Conservation (phyloP, 2,329 filamentous ascomycete genomes). For the Tolypocladium cylindrosporum region DNA sequence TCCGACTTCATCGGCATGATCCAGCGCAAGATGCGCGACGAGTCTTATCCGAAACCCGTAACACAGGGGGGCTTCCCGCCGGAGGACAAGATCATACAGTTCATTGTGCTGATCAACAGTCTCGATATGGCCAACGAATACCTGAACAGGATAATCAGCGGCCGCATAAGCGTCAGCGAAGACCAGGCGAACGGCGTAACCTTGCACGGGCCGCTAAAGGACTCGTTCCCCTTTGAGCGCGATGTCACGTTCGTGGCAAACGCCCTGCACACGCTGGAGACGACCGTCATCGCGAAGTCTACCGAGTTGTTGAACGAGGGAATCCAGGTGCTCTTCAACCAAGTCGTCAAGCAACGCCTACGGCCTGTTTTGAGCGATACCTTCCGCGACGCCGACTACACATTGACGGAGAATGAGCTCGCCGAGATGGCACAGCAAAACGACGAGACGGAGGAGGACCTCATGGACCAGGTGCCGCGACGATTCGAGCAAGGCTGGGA, state of each 20-base stretch:
- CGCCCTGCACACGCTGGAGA: slow-evolving; percentile 58
- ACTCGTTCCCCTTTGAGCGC: slow-evolving; percentile 71
- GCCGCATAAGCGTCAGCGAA: slow-evolving; percentile 43
- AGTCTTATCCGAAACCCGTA: slow-evolving; percentile 75
- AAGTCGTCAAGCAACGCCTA: slow-evolving; percentile 76
- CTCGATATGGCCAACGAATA: slow-evolving; percentile 90
- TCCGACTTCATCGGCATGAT: slow-evolving; percentile 95
- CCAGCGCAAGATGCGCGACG: slow-evolving; percentile 94
- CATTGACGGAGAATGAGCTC: slow-evolving; percentile 52
- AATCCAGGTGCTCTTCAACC: slow-evolving; percentile 74
- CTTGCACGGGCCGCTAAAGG: slow-evolving; percentile 37
- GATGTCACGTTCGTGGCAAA: slow-evolving; percentile 62
- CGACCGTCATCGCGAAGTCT: slow-evolving; percentile 66
- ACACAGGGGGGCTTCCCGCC: slow-evolving; percentile 75
- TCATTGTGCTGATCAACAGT: slow-evolving; percentile 91
- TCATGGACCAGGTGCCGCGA: slow-evolving; percentile 59
- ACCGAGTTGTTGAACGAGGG: slow-evolving; percentile 76
- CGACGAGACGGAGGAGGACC: slow-evolving; percentile 41
- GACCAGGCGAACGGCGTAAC: slow-evolving; percentile 23
- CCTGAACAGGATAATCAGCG: slow-evolving; percentile 71
- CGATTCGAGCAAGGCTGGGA: slow-evolving; percentile 84
- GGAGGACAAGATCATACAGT: slow-evolving; percentile 79
- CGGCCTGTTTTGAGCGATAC: slow-evolving; percentile 77
- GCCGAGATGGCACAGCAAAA: slow-evolving; percentile 43
- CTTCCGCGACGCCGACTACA: slow-evolving; percentile 88